A percentile compares a stretch with the other conserved stretches of the same genome.
These are phyloP conservation scores for Bisporella sp. DNA, from an alignment of 2,329 filamentous ascomycete species.

Conservation along the genomic window DNA sequence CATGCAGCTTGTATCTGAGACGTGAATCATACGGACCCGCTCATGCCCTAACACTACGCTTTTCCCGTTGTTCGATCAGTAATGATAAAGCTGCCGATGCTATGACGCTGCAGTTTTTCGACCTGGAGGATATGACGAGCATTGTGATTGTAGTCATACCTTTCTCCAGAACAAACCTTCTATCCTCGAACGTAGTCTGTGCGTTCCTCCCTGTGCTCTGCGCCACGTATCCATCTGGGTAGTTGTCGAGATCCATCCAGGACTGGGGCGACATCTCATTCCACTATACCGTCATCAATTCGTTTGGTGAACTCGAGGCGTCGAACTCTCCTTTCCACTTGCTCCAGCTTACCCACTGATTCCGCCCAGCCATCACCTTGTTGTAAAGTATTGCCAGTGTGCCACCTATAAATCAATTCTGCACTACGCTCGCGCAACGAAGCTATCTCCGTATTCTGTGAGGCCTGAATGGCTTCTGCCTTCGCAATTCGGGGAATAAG, in stretches of 20 bases:
- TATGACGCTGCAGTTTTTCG: too few species aligned
- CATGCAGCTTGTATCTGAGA: not conserved
- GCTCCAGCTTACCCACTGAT: slow-evolving; percentile 23
- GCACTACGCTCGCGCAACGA: slow-evolving; percentile 24
- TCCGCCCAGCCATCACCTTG: slow-evolving; percentile 28
- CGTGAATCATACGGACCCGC: not conserved
- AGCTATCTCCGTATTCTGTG: slow-evolving; percentile 24
- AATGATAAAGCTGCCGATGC: too few species aligned
- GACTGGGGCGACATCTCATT: slow-evolving; percentile 1
- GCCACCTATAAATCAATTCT: slow-evolving; percentile 25
- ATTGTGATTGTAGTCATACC: not conserved
- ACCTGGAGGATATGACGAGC: too few species aligned
- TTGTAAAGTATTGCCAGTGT: slow-evolving; percentile 22
- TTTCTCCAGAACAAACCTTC: not conserved
- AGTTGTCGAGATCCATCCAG: too few species aligned
- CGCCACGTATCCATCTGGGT: too few species aligned
- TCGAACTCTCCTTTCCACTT: slow-evolving; percentile 22
- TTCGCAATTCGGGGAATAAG: slow-evolving; percentile 26
- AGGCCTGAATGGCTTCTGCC: slow-evolving; percentile 23
- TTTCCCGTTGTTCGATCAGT: not conserved
- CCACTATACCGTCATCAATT: slow-evolving; percentile 15
- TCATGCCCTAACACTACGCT: not conserved
- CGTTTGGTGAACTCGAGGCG: slow-evolving; percentile 14
- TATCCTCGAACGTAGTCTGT: too few species aligned
- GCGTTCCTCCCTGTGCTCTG: too few species aligned